Percentiles rank a stretch among this genome's conserved stretches.
phyloP scores from a whole-genome alignment of 345 rosid genomes.

The Cardamine chenopodiifolia region DNA sequence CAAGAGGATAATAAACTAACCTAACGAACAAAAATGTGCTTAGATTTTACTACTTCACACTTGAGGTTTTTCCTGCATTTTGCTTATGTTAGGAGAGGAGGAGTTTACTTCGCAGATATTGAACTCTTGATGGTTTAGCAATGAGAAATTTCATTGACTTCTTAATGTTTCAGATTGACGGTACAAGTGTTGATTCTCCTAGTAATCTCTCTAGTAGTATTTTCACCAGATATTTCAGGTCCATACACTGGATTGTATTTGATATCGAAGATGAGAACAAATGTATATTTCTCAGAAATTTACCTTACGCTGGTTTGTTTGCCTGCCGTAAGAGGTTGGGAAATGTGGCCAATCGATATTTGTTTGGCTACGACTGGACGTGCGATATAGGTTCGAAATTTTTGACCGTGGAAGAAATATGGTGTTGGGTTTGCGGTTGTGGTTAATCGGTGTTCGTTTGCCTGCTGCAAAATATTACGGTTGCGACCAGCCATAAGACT shows the following conservation, averaged over 20 bases:
- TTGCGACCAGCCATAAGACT: too few species aligned
- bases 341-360: too few species aligned
- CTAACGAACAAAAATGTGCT: background rate
- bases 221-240: slow-evolving; percentile 59
- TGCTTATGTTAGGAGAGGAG: background rate
- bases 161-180: slow-evolving; percentile 54
- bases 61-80: slow-evolving; percentile 64
- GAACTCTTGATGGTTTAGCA: background rate
- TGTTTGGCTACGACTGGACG: too few species aligned
- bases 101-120: background rate
- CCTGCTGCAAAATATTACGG: too few species aligned
- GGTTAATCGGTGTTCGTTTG: too few species aligned
- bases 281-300: background rate
- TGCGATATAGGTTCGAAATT: too few species aligned
- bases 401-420: too few species aligned
- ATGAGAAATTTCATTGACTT: slow-evolving; percentile 16
- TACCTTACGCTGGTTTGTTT: too few species aligned
- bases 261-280: background rate
- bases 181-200: slow-evolving; percentile 60
- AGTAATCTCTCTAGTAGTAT: slow-evolving; percentile 62
- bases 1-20: slow-evolving; percentile 57
- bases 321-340: too few species aligned
- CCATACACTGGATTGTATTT: slow-evolving; percentile 27
- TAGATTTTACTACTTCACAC: slow-evolving; percentile 1
- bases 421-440: too few species aligned